Evolutionary conservation across 768 basidiomycete genomes (phyloP).

Genomic region (Dacryopinax primogenitus): DNA sequence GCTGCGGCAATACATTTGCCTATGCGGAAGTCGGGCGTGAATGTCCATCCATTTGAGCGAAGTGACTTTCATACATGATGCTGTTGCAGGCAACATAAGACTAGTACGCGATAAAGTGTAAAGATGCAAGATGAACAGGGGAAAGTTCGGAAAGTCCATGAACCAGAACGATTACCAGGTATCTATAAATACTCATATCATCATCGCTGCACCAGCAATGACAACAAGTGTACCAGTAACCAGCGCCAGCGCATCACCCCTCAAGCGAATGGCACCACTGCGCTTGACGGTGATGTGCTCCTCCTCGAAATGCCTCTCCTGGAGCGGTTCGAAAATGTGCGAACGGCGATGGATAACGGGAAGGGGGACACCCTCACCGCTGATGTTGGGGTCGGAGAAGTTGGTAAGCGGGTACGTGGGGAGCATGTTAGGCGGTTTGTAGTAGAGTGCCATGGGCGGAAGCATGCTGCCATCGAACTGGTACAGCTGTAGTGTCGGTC

Average conservation of each 20-base stretch:
- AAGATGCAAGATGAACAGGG: not conserved
- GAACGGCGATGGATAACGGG: not conserved
- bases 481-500: slow-evolving; percentile 58
- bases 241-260: not conserved
- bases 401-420: slow-evolving; percentile 52
- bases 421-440: slow-evolving; percentile 73
- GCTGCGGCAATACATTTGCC: not conserved
- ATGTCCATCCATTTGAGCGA: slow-evolving; percentile 5
- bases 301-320: slow-evolving; percentile 1
- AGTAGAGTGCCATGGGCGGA: slow-evolving; percentile 53
- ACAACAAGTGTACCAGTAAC: not conserved
- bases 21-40: not conserved
- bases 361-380: not conserved
- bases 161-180: not conserved
- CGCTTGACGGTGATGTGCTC: not conserved
- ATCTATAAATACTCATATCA: not conserved
- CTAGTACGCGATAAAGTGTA: not conserved
- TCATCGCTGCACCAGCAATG: not conserved
- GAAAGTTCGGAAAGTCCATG: not conserved
- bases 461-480: slow-evolving; percentile 64
- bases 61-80: slow-evolving; percentile 7
- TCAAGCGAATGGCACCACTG: not conserved
- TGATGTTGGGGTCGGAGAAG: slow-evolving; percentile 10
- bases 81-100: not conserved
- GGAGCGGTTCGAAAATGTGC: not conserved